Base-by-base conservation (phyloP, 1,284 basidiomycete species). In the Ustilago crameri region DNA sequence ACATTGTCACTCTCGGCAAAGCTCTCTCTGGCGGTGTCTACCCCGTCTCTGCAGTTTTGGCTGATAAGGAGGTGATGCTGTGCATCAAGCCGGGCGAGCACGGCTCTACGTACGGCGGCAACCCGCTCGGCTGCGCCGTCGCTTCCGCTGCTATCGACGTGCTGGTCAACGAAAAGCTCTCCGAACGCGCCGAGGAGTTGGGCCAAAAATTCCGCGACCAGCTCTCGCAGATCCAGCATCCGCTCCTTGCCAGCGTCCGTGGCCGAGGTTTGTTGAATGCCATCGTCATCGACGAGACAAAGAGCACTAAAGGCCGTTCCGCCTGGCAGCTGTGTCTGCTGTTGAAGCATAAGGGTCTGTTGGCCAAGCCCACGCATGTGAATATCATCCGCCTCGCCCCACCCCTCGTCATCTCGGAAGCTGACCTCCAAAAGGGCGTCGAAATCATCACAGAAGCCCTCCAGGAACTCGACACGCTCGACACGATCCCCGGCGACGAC, bases 361-460 rank as follows among this genome's bases (percentile, higher is more conserved):
- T 96, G 69, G 94, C 94, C 50, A 98, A 98, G 86, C 95, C 95
- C 15, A 98, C 95, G 0, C 95, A 98, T 81, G 89, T 90, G 45
- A 95, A 97, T 84, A 93, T 93, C 91, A 93, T 98, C 75, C 92
- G 95, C 32, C 94, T 98, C 79, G 93, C 95, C 1, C 95, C 95
- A 3, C 95, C 95, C 1, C 85, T 98, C 43, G 93, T 98, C 57
- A 98, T 98, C 68, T 87, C 88, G 20, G 92, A 97, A 80, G 89
- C 88, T 38, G 93, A 97, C 68, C 82, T 98, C 56, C 85, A 87
- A 82, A 89, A 88, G 84, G 91, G 90, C 17, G 87, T 97, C 15
- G 84, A 85, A 56, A 89, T 93, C 59, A 94, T 98, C 79, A 88
- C 87, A 42, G 87, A 91, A 76, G 90, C 89, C 38, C 85, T 98